Conservation (phyloP, 2,329 filamentous ascomycete species). For the Fusarium marasasianum region DNA sequence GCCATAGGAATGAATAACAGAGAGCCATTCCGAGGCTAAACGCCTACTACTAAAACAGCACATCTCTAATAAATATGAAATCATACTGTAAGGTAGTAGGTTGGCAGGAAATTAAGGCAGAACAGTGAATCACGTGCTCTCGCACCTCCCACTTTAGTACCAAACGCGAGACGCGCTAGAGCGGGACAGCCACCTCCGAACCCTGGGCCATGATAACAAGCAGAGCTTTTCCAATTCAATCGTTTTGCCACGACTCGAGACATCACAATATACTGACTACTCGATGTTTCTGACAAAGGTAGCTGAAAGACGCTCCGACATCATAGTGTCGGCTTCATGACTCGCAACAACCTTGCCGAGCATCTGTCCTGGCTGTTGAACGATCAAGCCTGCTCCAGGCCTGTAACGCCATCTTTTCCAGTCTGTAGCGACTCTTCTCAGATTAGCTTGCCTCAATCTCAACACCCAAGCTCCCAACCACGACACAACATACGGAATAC, state of each 20-base stretch:
- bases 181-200: conserved; percentile 26
- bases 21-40: background rate
- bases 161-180: conserved; percentile 44
- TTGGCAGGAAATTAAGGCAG: background rate
- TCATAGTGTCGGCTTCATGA: conserved; percentile 61
- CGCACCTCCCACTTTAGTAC: conserved; percentile 47
- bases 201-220: conserved; percentile 38
- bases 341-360: conserved; percentile 67
- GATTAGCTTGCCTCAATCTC: conserved; percentile 41
- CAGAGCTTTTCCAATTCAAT: conserved; percentile 17
- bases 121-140: conserved; percentile 39
- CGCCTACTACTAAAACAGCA: background rate
- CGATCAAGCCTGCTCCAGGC: conserved; percentile 55
- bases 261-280: conserved; percentile 11
- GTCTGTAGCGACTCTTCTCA: conserved; percentile 43
- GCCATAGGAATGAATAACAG: background rate
- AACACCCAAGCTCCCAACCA: conserved; percentile 17
- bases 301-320: conserved; percentile 37
- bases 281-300: conserved; percentile 39
- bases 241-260: conserved; percentile 7
- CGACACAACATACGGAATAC: background rate
- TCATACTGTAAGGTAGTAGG: background rate
- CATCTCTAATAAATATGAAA: background rate
- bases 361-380: conserved; percentile 67
- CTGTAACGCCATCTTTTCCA: conserved; percentile 52